These are phyloP conservation scores for Ceratocystis huliohia DNA, from an alignment of 2,329 filamentous ascomycete genomes.

Conservation along the genomic window DNA sequence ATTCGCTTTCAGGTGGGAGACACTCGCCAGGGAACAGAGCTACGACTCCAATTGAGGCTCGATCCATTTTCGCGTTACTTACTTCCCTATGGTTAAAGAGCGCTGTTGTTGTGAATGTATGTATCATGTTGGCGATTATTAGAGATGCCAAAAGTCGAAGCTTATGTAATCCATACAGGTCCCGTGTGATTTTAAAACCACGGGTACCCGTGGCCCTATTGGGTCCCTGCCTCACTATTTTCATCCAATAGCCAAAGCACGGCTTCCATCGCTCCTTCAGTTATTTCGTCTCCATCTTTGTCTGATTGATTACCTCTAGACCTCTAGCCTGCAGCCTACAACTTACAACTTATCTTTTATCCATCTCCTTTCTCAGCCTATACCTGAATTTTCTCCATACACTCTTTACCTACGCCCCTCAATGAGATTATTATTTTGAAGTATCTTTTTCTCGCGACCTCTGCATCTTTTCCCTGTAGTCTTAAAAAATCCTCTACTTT, in stretches of 20 bases:
- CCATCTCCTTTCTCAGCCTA: neutral
- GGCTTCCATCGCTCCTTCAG: neutral
- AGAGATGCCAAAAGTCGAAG: no score
- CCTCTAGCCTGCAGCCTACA: no score
- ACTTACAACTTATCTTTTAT: neutral
- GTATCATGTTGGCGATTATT: no score
- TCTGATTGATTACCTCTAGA: neutral
- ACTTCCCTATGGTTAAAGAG: no score
- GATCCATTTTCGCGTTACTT: no score
- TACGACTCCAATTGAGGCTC: no score
- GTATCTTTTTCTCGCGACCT: neutral
- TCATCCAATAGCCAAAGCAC: neutral
- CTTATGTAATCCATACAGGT: no score
- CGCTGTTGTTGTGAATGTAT: no score
- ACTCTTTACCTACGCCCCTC: neutral
- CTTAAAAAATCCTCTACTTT: neutral
- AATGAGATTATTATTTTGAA: neutral
- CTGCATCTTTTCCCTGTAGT: constrained; percentile 6
- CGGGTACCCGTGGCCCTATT: no score
- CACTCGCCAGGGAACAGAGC: no score
- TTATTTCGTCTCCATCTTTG: neutral
- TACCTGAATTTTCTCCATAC: neutral
- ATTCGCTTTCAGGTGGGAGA: no score
- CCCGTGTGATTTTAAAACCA: no score
- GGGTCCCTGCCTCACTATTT: neutral